These are phyloP conservation scores for Gracilaria domingensis DNA, from an alignment of 23 red algal species.

Conservation along the genomic window DNA sequence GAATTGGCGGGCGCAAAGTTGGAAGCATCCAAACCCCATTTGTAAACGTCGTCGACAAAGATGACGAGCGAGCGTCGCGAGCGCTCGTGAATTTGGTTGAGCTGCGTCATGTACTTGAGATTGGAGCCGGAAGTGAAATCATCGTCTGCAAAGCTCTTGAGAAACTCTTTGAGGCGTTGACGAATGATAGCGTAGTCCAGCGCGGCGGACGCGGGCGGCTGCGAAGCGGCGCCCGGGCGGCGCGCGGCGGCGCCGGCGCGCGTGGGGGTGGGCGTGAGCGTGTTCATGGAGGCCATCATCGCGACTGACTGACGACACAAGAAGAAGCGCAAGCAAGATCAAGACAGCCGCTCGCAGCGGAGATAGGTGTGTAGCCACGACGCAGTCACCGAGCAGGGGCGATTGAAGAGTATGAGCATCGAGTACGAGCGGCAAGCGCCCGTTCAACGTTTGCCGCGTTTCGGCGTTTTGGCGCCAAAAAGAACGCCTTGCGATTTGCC, in stretches of 20 bases:
- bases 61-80: constrained; percentile 58
- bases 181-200: constrained; percentile 60
- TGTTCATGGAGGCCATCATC: background rate
- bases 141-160: constrained; percentile 48
- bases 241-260: background rate
- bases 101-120: constrained; percentile 74
- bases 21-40: constrained; percentile 56
- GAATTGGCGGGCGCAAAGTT: constrained; percentile 41
- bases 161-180: constrained; percentile 62
- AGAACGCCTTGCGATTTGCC: no score
- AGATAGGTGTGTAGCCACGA: no score
- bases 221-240: background rate
- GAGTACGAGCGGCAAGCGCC: no score
- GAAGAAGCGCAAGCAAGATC: no score
- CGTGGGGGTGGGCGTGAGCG: background rate
- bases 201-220: background rate
- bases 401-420: no score
- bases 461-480: no score
- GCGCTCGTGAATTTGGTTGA: constrained; percentile 64
- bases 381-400: no score
- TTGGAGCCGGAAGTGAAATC: constrained; percentile 57
- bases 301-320: no score
- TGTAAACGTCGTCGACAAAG: constrained; percentile 62
- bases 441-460: no score
- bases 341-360: no score